Conservation (phyloP, 176 grass and related monocot species). For the Lolium perenne region DNA sequence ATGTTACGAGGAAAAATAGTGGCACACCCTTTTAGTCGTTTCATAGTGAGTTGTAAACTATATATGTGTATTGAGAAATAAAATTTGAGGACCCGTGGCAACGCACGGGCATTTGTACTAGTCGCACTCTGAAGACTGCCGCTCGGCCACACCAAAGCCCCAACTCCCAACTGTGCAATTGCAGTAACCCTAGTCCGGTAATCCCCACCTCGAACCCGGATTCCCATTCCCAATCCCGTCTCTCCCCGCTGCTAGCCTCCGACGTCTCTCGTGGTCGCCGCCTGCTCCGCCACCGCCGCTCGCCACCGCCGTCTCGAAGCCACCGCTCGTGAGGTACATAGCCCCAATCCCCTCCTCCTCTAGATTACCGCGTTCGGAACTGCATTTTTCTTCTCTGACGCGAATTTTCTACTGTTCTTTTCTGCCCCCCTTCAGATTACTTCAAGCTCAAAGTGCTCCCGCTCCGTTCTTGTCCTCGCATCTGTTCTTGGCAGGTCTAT, state of each 20-base stretch:
- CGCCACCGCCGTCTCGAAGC: background rate
- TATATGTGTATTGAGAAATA: too few species aligned
- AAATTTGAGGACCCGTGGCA: too few species aligned
- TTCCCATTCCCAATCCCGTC: conserved; percentile 48
- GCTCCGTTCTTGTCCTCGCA: background rate
- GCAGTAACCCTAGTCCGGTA: conserved; percentile 33
- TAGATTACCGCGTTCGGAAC: background rate
- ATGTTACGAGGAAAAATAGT: too few species aligned
- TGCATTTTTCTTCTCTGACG: background rate
- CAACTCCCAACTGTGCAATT: background rate
- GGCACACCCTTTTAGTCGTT: too few species aligned
- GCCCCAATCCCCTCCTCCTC: background rate
- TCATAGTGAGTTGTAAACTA: too few species aligned
- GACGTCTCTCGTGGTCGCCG: conserved; percentile 15
- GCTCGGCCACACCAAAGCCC: too few species aligned
- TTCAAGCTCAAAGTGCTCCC: background rate
- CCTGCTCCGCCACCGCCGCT: background rate
- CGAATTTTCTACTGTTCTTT: background rate
- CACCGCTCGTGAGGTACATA: background rate
- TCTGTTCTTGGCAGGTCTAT: background rate
- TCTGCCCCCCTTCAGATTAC: background rate
- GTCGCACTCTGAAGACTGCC: too few species aligned
- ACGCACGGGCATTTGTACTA: too few species aligned
- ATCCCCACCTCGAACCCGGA: conserved; percentile 12
- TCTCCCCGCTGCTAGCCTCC: background rate